Evolutionary conservation across 805 yeast species (phyloP), one percentile per base, ranked within the genome.

Genomic region (Cyberlindnera nakhonratchasimensis): DNA sequence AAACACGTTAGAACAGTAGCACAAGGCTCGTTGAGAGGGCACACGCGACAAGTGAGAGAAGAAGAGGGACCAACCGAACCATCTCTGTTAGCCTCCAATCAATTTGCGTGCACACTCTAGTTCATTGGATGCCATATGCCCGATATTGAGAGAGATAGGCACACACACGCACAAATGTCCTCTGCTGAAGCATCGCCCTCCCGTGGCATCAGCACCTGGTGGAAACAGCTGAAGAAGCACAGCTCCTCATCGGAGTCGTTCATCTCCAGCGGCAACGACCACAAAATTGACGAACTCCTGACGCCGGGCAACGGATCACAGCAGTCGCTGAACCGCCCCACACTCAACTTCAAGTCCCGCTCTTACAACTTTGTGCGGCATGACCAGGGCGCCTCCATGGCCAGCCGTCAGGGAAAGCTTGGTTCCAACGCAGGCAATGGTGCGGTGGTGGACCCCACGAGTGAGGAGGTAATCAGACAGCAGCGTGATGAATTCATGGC

Each of bases 401-500:
- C n/a, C n/a, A n/a, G n/a, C n/a, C n/a, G n/a, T n/a, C n/a, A n/a
- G n/a, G n/a, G n/a, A n/a, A n/a, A n/a, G n/a, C n/a, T n/a, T n/a
- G n/a, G n/a, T n/a, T n/a, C 4, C 12, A 25, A 5, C 4, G 19
- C 24, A 5, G 18, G 22, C 36, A 40, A 23, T 6, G 23, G 48
- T 29, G 28, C 21, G 24, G 33, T 21, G 6, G 34, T 21, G 6
- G 34, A 14, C 16, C 35, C 25, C 22, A 9, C 46, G 33, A 51
- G 42, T 25, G 55, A 49, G 31, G 47, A 48, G 28, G 34, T 43
- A 52, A 63, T 49, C 50, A 54, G 66, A 51, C 57, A 53, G 22
- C 66, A 63, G 34, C 57, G 73, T 43, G 72, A 68, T 46, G 59
- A 57, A 35, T 69, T 68, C 47, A 47, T 69, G 14, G 55, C 63